Conservation (phyloP, 2,329 filamentous ascomycete genomes). For the Ceratocystis colombiana region DNA sequence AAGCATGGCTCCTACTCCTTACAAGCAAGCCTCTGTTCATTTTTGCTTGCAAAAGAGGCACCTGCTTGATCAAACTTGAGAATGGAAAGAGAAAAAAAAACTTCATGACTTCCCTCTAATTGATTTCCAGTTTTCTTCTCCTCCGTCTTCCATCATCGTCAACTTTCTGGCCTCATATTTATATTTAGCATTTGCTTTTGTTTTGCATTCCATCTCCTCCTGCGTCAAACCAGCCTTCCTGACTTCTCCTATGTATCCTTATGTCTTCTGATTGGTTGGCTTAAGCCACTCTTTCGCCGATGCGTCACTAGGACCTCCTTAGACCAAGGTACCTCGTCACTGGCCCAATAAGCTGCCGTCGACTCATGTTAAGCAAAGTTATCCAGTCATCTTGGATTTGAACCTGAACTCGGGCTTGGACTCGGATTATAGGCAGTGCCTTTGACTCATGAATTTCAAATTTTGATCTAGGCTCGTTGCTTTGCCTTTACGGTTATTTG, state of each 20-base stretch:
- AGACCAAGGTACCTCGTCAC: conserved; percentile 1
- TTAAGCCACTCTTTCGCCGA: conserved; percentile 6
- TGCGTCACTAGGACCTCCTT: conserved; percentile 18
- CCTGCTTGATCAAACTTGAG: not conserved
- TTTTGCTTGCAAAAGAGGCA: not conserved
- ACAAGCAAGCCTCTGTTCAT: not conserved
- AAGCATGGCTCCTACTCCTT: not conserved
- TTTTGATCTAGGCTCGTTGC: not conserved
- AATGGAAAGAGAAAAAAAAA: not conserved
- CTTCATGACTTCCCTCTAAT: not conserved
- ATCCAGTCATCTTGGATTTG: not conserved
- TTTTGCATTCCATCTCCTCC: not conserved
- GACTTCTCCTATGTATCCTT: not conserved
- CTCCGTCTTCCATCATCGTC: conserved; percentile 35
- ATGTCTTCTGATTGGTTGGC: conserved; percentile 15
- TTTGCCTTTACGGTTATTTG: not conserved
- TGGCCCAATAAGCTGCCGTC: not conserved
- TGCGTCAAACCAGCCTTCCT: not conserved
- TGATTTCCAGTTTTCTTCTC: not conserved
- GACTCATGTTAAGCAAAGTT: not conserved
- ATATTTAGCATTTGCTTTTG: not conserved
- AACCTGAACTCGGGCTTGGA: not conserved
- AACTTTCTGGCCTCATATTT: conserved; percentile 1
- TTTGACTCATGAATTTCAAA: not conserved
- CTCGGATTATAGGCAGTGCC: not conserved